phyloP scores from a whole-genome alignment of 768 basidiomycete genomes.

The Exsudoporus frostii region DNA sequence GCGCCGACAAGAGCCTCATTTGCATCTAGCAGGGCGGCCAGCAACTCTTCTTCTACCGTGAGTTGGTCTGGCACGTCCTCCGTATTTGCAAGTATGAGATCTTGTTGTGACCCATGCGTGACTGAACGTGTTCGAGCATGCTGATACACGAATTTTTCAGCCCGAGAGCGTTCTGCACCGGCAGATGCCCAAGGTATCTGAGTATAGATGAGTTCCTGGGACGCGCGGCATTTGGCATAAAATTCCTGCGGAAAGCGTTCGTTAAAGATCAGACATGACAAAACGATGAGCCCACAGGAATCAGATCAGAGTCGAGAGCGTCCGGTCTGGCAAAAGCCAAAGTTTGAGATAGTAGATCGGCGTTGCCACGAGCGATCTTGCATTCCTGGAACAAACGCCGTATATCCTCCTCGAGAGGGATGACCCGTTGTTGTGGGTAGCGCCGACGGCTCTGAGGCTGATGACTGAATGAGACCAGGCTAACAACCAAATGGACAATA shows the following conservation, averaged over 20 bases:
- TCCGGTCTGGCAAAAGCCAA: conserved; percentile 68
- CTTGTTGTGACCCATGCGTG: conserved; percentile 20
- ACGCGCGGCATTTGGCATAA: conserved; percentile 69
- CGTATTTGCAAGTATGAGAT: conserved; percentile 21
- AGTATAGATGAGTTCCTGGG: conserved; percentile 79
- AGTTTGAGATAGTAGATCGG: conserved; percentile 67
- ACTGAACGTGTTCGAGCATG: conserved; percentile 17
- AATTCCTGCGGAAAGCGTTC: conserved; percentile 62
- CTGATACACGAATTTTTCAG: conserved; percentile 20
- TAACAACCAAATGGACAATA: neutral
- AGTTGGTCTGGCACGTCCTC: conserved; percentile 39
- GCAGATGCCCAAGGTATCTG: conserved; percentile 92
- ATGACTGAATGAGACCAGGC: neutral
- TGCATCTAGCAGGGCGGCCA: conserved; percentile 69
- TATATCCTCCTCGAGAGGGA: conserved; percentile 84
- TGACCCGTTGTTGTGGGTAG: conserved; percentile 37
- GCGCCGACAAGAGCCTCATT: conserved; percentile 70
- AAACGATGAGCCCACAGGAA: conserved; percentile 48
- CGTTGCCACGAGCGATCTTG: conserved; percentile 79
- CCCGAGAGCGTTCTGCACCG: conserved; percentile 69
- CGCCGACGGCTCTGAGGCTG: conserved; percentile 15
- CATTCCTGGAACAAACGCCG: conserved; percentile 82
- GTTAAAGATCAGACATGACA: neutral
- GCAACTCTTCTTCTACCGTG: conserved; percentile 72
- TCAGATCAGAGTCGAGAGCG: conserved; percentile 60